Conservation (phyloP, 495 filamentous ascomycete genomes). For the Penicillium argentinense region DNA sequence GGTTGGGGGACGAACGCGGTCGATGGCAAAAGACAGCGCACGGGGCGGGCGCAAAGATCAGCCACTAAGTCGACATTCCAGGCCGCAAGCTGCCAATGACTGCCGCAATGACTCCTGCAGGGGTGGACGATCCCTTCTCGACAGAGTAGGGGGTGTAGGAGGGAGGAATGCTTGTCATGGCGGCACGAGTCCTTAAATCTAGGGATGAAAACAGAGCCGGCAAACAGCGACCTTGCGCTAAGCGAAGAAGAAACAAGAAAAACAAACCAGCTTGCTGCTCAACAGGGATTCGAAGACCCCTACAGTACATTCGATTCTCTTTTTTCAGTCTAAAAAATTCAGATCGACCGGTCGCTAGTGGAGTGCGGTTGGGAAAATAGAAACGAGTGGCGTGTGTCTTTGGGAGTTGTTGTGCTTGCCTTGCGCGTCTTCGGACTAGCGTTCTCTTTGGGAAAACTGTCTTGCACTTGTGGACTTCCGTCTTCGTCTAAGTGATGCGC, state of each 20-base stretch:
- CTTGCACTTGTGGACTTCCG: constrained; percentile 2
- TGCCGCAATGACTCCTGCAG: background rate
- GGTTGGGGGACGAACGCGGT: background rate
- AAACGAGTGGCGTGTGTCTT: background rate
- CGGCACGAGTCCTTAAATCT: constrained; percentile 15
- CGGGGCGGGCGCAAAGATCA: background rate
- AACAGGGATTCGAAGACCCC: background rate
- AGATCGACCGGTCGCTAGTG: background rate
- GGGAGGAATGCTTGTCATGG: constrained; percentile 16
- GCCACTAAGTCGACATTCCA: constrained; percentile 1
- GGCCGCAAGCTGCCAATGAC: constrained; percentile 10
- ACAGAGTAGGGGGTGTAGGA: background rate
- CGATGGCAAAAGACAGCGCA: background rate
- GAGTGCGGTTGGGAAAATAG: background rate
- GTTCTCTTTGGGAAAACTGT: background rate
- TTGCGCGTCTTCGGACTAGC: constrained; percentile 1
- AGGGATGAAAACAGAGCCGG: constrained; percentile 21
- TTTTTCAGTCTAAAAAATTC: too few relatives aligned
- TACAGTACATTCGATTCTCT: background rate
- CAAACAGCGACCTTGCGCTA: constrained; percentile 6
- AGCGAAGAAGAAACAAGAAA: too few relatives aligned
- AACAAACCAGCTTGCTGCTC: background rate
- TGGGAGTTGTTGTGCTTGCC: background rate
- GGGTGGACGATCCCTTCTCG: constrained; percentile 6
- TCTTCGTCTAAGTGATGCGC: constrained; percentile 20